Base-by-base conservation (phyloP, 2,329 filamentous ascomycete species). In the Fusarium torreyae region DNA sequence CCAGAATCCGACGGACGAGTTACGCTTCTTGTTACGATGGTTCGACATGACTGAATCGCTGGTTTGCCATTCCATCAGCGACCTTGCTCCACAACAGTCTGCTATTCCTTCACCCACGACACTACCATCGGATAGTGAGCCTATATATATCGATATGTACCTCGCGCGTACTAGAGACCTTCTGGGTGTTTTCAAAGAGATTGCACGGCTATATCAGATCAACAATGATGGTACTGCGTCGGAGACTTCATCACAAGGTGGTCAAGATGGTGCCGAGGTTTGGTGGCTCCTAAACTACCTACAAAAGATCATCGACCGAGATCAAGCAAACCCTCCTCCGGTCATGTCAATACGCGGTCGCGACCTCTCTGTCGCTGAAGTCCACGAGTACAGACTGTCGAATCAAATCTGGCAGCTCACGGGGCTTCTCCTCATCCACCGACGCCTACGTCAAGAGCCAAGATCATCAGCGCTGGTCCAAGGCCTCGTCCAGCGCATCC, bases 321-420 rank as follows among this genome's bases (percentile, higher is more conserved):
- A 69, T 5, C 42, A 53, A 14, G 26, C 42, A 4, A 39, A 53
- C 6, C 67, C 67, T 6, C 67, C 67, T 7, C 67, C 67, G 0
- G 67, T 69, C 3, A 54, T 68, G 34, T 69, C 67, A 20, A 52
- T 69, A 39, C 57, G 51, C 2, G 45, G 50, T 3, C 67, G 52
- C 2, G 53, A 46, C 1, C 13, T 70, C 5, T 63, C 67, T 0
- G 62, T 66, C 2, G 62, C 36, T 3, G 67, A 69, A 26, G 42
- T 69, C 17, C 53, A 57, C 7, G 67, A 69, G 36, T 68, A 69
- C 15, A 60, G 67, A 3, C 3, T 69, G 2, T 69, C 67, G 8
- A 69, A 69, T 26, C 67, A 70, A 17, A 66, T 69, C 7, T 69
- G 67, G 67, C 67, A 69, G 13, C 53, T 70, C 3, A 69, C 67